Evolutionary conservation across 768 basidiomycete genomes (phyloP), one percentile per base, ranked within the genome.

Genomic region (Lactarius psammicola): DNA sequence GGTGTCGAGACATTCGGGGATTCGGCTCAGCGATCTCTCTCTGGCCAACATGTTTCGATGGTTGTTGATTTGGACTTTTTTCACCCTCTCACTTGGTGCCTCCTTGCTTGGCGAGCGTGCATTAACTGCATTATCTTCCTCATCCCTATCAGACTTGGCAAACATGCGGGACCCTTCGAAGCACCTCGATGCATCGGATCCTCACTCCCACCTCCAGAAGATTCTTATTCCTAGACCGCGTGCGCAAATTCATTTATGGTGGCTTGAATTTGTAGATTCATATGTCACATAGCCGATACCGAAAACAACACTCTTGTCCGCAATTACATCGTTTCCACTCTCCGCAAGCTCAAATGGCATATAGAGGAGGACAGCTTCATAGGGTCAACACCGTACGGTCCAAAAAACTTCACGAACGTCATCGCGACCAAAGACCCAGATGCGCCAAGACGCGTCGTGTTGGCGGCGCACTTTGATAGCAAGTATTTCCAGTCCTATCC

Each of bases 391-490:
- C 97, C 97, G 0, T 84, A 90, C 68, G 97, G 96, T 4, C 72
- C 74, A 36, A 92, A 85, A 71, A 78, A 79, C 44, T 96, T 99
- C 74, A 88, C 86, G 17, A 99, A 99, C 77, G 80, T 98, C 58
- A 88, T 98, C 69, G 96, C 94, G 36, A 98, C 97, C 13, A 97
- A 97, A 74, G 90, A 98, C 73, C 91, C 92, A n/a, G 75, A 78
- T 20, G 95, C 97, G 0, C 78, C 88, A 1, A 78, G 92, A 54
- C 87, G 92, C 67, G 81, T 99, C 38, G 81, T 96, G 18, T 75
- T 99, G n/a, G 81, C 97, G 6, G 97, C 95, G 7, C 95, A 98
- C 73, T 94, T 87, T 71, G 95, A 98, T 75, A 93, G 90, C 77
- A 97, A 97, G 78, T 95, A 85, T 77, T 95, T 89, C 70, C 78